A percentile compares a stretch with the other conserved stretches of the same genome.
Evolutionary conservation across 768 basidiomycete genomes (phyloP).

Genomic region (Suillus spraguei): DNA sequence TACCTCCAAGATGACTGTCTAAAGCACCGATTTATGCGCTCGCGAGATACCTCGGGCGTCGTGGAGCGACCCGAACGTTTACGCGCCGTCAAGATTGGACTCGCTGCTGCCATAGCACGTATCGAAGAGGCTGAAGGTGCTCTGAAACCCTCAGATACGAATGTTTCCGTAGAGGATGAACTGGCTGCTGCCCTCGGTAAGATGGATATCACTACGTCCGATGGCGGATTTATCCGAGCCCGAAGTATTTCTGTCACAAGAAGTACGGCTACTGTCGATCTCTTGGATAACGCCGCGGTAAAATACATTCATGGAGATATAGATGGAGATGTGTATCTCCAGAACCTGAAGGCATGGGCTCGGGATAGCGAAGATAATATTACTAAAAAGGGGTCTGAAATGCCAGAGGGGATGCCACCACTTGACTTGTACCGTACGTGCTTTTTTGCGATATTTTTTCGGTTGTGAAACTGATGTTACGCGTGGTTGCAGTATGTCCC

Average conservation of each 20-base stretch:
- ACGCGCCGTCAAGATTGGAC: slow-evolving; percentile 79
- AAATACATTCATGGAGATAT: slow-evolving; percentile 77
- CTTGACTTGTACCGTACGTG: slow-evolving; percentile 81
- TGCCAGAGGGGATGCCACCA: slow-evolving; percentile 70
- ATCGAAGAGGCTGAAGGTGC: slow-evolving; percentile 46
- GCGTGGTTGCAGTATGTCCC: slow-evolving; percentile 62
- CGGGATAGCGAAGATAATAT: slow-evolving; percentile 64
- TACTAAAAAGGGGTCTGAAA: slow-evolving; percentile 65
- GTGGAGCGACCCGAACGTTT: slow-evolving; percentile 93
- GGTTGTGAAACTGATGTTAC: neutral
- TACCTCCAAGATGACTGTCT: slow-evolving; percentile 74
- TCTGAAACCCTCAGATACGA: neutral
- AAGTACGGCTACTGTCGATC: slow-evolving; percentile 54
- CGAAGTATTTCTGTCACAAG: slow-evolving; percentile 39
- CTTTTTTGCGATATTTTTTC: slow-evolving; percentile 4
- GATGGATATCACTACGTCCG: slow-evolving; percentile 38
- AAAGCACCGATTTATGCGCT: slow-evolving; percentile 77
- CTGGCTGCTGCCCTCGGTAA: slow-evolving; percentile 49
- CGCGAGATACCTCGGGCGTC: slow-evolving; percentile 69
- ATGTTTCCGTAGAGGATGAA: slow-evolving; percentile 37
- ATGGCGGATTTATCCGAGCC: slow-evolving; percentile 25
- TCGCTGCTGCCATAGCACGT: slow-evolving; percentile 78
- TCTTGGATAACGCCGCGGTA: slow-evolving; percentile 63
- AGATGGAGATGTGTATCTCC: slow-evolving; percentile 65
- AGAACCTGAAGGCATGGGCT: slow-evolving; percentile 62